A percentile compares a stretch with the other conserved stretches of the same genome.
phyloP scores from a whole-genome alignment of 2,329 filamentous ascomycete genomes.

The Trichoderma oligosporum region DNA sequence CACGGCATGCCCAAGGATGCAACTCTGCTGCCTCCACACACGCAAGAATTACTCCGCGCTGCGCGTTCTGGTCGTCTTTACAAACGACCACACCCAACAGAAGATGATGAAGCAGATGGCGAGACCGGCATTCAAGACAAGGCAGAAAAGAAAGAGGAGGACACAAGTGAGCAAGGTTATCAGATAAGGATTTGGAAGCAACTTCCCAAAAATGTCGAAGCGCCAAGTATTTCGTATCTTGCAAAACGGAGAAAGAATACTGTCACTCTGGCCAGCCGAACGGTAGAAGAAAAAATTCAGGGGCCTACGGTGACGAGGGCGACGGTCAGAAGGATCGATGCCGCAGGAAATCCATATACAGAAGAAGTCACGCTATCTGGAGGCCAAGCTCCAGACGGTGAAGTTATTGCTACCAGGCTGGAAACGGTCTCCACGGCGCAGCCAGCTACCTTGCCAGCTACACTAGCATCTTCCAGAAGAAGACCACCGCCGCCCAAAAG shows the following conservation, averaged over 20 bases:
- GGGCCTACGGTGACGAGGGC: conserved; percentile 67
- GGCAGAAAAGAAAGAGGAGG: conserved; percentile 60
- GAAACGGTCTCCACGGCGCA: conserved; percentile 54
- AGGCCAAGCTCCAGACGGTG: conserved; percentile 75
- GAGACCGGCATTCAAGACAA: conserved; percentile 48
- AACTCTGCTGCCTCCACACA: conserved; percentile 70
- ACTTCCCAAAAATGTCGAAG: conserved; percentile 56
- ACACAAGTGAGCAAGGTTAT: conserved; percentile 51
- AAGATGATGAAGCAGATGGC: conserved; percentile 56
- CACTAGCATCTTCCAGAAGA: conserved; percentile 46
- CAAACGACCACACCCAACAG: conserved; percentile 62
- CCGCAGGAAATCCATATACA: conserved; percentile 74
- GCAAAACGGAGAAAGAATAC: conserved; percentile 60
- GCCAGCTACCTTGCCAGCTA: conserved; percentile 49
- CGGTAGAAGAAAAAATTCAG: conserved; percentile 41
- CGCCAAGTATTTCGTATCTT: conserved; percentile 49
- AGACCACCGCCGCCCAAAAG: conserved; percentile 74
- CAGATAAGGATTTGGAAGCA: conserved; percentile 60
- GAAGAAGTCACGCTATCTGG: conserved; percentile 80
- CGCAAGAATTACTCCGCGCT: conserved; percentile 75
- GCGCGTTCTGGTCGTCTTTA: conserved; percentile 74
- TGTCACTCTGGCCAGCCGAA: conserved; percentile 53
- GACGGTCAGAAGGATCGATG: conserved; percentile 74
- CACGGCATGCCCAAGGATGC: conserved; percentile 82
- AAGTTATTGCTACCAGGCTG: conserved; percentile 64